Conservation (phyloP, 345 rosid genomes). For the Triadica sebifera region DNA sequence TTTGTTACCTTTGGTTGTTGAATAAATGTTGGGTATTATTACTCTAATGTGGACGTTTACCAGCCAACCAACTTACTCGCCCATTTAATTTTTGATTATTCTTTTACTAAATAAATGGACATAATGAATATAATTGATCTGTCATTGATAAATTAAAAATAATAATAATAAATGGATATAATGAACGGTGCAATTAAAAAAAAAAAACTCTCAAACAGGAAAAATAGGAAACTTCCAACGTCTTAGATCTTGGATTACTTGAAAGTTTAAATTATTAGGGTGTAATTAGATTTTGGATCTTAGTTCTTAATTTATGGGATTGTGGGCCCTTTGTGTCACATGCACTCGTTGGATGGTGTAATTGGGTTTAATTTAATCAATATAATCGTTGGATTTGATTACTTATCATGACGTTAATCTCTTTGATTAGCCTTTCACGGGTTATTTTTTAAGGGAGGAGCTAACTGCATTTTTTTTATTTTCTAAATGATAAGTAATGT, state of each 20-base stretch:
- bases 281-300: constrained; percentile 5
- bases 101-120: background rate
- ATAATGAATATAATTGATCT: too few species aligned
- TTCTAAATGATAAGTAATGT: too few species aligned
- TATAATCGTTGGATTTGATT: background rate
- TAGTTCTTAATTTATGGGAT: background rate
- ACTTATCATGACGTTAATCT: background rate
- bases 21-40: background rate
- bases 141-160: too few species aligned
- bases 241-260: too few species aligned
- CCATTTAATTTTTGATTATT: background rate
- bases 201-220: too few species aligned
- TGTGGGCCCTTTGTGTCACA: constrained; percentile 21
- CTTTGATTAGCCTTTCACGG: background rate
- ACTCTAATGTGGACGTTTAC: constrained; percentile 17
- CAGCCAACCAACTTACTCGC: constrained; percentile 16
- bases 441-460: too few species aligned
- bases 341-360: background rate
- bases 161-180: too few species aligned
- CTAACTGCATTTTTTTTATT: too few species aligned
- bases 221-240: too few species aligned
- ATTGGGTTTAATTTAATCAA: background rate
- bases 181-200: too few species aligned
- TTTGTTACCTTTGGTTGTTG: background rate
- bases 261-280: too few species aligned